A percentile compares a stretch with the other conserved stretches of the same genome.
phyloP scores from a whole-genome alignment of 1,284 basidiomycete species.

The Polyporus tsugae region DNA sequence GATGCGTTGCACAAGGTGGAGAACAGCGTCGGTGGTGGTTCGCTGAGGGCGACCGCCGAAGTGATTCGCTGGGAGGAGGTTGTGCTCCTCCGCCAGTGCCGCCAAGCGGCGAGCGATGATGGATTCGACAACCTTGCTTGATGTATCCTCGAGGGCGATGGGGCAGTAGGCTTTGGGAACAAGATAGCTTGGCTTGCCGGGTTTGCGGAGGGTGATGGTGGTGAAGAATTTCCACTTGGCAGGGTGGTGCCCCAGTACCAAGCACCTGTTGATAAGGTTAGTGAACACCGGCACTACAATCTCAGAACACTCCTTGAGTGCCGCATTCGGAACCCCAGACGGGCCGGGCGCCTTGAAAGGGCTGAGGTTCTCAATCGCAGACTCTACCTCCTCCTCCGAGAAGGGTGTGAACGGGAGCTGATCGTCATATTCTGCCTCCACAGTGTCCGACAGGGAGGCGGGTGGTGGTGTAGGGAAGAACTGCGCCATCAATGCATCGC shows the following conservation, averaged over 20 bases:
- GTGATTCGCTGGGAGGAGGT: constrained; percentile 39
- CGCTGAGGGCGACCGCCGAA: constrained; percentile 36
- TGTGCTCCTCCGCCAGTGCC: constrained; percentile 34
- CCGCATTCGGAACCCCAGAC: constrained; percentile 46
- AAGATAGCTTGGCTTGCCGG: constrained; percentile 46
- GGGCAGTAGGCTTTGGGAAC: constrained; percentile 47
- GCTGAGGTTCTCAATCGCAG: constrained; percentile 22
- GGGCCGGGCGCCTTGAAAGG: constrained; percentile 48
- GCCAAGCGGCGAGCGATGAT: constrained; percentile 33
- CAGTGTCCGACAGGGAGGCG: constrained; percentile 11
- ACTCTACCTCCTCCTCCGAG: constrained; percentile 33
- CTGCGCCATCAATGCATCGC: constrained; percentile 33
- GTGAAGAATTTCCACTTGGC: constrained; percentile 42
- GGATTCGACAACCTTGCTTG: constrained; percentile 44
- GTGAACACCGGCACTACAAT: constrained; percentile 38
- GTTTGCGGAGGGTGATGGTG: constrained; percentile 50
- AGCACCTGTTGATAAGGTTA: constrained; percentile 40
- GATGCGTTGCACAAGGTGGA: constrained; percentile 38
- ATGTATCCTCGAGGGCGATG: constrained; percentile 42
- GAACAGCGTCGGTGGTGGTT: no score
- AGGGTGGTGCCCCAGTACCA: constrained; percentile 36
- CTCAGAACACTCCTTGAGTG: constrained; percentile 39
- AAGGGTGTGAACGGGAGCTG: constrained; percentile 33
- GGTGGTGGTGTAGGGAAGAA: constrained; percentile 44
- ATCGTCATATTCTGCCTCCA: constrained; percentile 35